Evolutionary conservation across 2,329 filamentous ascomycete species (phyloP).

Genomic region (Paraphoma chrysanthemicola): DNA sequence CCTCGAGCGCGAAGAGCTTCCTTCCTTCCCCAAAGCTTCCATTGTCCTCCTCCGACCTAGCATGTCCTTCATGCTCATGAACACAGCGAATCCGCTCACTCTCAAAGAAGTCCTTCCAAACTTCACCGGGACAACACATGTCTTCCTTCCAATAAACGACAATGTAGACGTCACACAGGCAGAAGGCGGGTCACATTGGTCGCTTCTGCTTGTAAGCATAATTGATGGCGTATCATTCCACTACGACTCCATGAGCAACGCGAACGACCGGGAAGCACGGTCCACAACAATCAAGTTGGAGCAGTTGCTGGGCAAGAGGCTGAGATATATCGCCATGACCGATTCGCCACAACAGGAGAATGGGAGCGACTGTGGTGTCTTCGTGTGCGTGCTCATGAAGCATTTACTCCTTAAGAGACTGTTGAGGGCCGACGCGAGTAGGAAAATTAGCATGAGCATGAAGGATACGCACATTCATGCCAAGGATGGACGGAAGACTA

Average conservation of each 20-base stretch:
- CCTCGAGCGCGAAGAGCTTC: slow-evolving; percentile 87
- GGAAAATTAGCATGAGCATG: slow-evolving; percentile 96
- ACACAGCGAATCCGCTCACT: slow-evolving; percentile 65
- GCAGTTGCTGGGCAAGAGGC: slow-evolving; percentile 68
- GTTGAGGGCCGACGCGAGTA: slow-evolving; percentile 76
- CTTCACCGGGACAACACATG: slow-evolving; percentile 82
- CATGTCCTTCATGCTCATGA: slow-evolving; percentile 91
- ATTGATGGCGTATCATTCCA: slow-evolving; percentile 94
- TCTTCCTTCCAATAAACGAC: slow-evolving; percentile 96
- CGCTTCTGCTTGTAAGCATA: slow-evolving; percentile 84
- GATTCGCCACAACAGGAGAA: slow-evolving; percentile 94
- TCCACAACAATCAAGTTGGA: slow-evolving; percentile 73
- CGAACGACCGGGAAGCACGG: slow-evolving; percentile 77
- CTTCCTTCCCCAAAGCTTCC: slow-evolving; percentile 78
- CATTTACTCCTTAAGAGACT: slow-evolving; percentile 88
- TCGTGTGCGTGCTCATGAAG: slow-evolving; percentile 93
- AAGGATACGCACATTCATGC: slow-evolving; percentile 84
- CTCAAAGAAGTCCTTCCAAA: slow-evolving; percentile 76
- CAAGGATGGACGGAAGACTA: slow-evolving; percentile 81
- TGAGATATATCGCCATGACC: slow-evolving; percentile 80
- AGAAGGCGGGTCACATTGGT: slow-evolving; percentile 97
- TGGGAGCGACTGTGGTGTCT: slow-evolving; percentile 91
- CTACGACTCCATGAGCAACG: slow-evolving; percentile 84
- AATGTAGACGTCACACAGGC: slow-evolving; percentile 77
- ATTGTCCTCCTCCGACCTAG: slow-evolving; percentile 91